Evolutionary conservation across 345 rosid species (phyloP).

Genomic region (Citrus glauca): DNA sequence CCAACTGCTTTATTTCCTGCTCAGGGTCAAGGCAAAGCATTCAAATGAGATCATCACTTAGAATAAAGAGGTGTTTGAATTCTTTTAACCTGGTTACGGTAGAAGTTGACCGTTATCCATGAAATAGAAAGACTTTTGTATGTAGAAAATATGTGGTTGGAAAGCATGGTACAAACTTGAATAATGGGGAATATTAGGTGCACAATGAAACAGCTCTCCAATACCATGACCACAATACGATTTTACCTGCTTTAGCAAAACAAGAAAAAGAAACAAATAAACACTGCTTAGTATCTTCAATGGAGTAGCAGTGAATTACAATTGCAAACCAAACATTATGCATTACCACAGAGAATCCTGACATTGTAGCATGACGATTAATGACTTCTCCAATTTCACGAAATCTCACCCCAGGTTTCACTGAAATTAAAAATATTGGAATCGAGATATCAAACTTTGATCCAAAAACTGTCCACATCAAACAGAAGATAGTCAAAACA

Average conservation of each 20-base stretch:
- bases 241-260: constrained; percentile 57
- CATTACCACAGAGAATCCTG: constrained; percentile 94
- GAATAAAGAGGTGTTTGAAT: background rate
- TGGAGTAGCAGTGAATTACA: background rate
- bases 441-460: constrained; percentile 3
- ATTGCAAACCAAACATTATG: background rate
- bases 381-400: constrained; percentile 93
- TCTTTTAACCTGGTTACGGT: background rate
- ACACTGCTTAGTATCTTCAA: background rate
- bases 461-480: background rate
- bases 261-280: constrained; percentile 1
- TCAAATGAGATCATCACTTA: background rate
- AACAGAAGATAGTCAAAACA: background rate
- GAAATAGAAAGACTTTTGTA: background rate
- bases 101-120: background rate
- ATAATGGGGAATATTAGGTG: constrained; percentile 97
- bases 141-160: background rate
- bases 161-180: constrained; percentile 42
- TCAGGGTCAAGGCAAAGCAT: constrained; percentile 33
- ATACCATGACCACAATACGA: constrained; percentile 96
- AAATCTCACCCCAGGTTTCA: constrained; percentile 92
- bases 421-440: constrained; percentile 30
- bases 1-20: constrained; percentile 98
- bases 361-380: constrained; percentile 86
- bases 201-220: constrained; percentile 97